These are phyloP conservation scores for Xylaria multiplex DNA, from an alignment of 2,329 filamentous ascomycete genomes.

Conservation along the genomic window DNA sequence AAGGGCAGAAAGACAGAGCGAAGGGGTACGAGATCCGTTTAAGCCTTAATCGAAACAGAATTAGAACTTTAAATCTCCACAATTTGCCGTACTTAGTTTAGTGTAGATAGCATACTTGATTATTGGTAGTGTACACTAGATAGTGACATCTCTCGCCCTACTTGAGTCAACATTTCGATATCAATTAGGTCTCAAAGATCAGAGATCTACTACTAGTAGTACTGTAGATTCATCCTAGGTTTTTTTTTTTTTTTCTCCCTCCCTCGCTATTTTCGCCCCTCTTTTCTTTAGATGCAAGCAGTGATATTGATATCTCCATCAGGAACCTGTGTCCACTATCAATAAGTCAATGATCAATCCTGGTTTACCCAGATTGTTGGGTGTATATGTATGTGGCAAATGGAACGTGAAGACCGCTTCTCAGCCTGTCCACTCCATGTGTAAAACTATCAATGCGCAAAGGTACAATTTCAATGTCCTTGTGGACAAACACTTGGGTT, in stretches of 20 bases:
- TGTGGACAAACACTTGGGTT: neutral
- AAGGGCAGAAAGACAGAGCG: constrained; percentile 1
- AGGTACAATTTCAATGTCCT: neutral
- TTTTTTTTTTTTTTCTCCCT: too few species aligned
- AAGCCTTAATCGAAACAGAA: constrained; percentile 7
- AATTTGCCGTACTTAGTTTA: too few species aligned
- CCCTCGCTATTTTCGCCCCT: neutral
- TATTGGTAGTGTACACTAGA: too few species aligned
- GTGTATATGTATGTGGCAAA: neutral
- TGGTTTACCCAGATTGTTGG: too few species aligned
- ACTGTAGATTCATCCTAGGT: too few species aligned
- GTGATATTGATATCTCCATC: neutral
- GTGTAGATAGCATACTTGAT: too few species aligned
- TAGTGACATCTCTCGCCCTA: too few species aligned
- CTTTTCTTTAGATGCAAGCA: neutral
- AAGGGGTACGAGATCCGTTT: neutral
- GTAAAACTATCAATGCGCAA: neutral
- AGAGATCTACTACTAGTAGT: too few species aligned
- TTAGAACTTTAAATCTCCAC: too few species aligned
- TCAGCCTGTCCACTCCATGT: too few species aligned
- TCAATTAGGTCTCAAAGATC: too few species aligned
- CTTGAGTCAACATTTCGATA: neutral
- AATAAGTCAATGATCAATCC: neutral
- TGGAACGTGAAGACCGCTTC: neutral
- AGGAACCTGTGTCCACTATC: neutral